Percentiles rank a stretch among this genome's conserved stretches.
Evolutionary conservation across 2,329 filamentous ascomycete genomes (phyloP).

Genomic region (Orbilia quercus): DNA sequence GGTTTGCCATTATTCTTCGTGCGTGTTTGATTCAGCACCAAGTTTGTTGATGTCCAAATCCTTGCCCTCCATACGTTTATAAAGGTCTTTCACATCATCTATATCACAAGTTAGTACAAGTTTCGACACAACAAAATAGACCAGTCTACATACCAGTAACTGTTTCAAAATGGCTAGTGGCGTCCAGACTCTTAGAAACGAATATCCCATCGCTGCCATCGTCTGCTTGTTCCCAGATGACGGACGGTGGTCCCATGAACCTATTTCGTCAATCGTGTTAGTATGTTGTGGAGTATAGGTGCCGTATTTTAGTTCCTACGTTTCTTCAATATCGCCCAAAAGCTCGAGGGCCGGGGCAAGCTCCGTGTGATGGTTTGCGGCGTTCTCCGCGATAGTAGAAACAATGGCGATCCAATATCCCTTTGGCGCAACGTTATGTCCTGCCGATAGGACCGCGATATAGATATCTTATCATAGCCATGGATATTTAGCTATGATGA

Average conservation of each 20-base stretch:
- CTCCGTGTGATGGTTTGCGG: slow-evolving; percentile 94
- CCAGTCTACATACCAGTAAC: slow-evolving; percentile 70
- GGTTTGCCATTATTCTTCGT: background rate
- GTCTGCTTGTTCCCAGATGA: slow-evolving; percentile 89
- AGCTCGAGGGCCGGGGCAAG: slow-evolving; percentile 91
- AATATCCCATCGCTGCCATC: slow-evolving; percentile 91
- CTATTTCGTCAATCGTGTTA: slow-evolving; percentile 16
- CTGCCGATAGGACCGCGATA: slow-evolving; percentile 92
- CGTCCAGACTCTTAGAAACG: slow-evolving; percentile 98
- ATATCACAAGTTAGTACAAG: slow-evolving; percentile 61
- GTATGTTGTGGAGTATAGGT: background rate
- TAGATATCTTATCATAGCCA: slow-evolving; percentile 78
- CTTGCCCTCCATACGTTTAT: slow-evolving; percentile 82
- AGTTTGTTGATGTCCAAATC: slow-evolving; percentile 82
- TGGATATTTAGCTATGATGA: background rate
- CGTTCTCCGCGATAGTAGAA: slow-evolving; percentile 88
- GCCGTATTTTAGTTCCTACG: slow-evolving; percentile 65
- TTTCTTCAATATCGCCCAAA: slow-evolving; percentile 93
- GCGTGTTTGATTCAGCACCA: background rate
- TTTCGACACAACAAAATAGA: background rate
- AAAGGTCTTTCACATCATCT: slow-evolving; percentile 96
- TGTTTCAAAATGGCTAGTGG: slow-evolving; percentile 97
- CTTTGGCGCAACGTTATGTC: slow-evolving; percentile 98
- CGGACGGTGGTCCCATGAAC: slow-evolving; percentile 72
- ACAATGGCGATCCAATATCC: slow-evolving; percentile 99